Conservation (phyloP, 441 rosid species). For the Corymbia calophylla region DNA sequence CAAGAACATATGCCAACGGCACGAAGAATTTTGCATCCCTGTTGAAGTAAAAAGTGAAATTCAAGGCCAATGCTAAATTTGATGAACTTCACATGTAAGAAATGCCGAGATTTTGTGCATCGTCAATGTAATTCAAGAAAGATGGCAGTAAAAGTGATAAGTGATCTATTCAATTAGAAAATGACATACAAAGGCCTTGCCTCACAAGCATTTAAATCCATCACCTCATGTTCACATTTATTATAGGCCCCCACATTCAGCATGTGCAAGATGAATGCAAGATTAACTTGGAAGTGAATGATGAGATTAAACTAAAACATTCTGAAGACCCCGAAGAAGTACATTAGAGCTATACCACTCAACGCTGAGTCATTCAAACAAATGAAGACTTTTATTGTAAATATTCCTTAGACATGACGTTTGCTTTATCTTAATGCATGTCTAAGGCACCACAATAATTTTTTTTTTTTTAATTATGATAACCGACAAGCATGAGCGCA, state of each 20-base stretch:
- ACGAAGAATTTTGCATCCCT: slow-evolving; percentile 99
- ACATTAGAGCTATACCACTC: neutral
- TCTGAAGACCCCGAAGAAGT: neutral
- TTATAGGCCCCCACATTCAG: neutral
- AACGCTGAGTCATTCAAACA: neutral
- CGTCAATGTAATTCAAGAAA: neutral
- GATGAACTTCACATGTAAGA: neutral
- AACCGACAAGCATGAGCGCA: neutral
- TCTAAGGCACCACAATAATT: slow-evolving; percentile 61
- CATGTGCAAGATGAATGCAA: neutral
- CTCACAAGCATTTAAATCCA: neutral
- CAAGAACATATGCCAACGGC: slow-evolving; percentile 79
- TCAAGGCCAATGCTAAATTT: neutral
- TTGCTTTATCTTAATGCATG: slow-evolving; percentile 88
- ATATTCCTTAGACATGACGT: neutral
- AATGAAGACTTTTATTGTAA: neutral
- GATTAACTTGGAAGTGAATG: neutral
- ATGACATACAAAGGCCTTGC: neutral
- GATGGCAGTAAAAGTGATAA: neutral
- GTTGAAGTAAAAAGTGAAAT: neutral
- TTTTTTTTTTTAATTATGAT: neutral
- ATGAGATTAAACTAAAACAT: neutral
- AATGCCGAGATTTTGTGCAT: neutral
- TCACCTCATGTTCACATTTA: neutral
- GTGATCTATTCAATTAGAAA: neutral